Base-by-base conservation (phyloP, 2,329 filamentous ascomycete genomes). In the Apiospora phragmitis region DNA sequence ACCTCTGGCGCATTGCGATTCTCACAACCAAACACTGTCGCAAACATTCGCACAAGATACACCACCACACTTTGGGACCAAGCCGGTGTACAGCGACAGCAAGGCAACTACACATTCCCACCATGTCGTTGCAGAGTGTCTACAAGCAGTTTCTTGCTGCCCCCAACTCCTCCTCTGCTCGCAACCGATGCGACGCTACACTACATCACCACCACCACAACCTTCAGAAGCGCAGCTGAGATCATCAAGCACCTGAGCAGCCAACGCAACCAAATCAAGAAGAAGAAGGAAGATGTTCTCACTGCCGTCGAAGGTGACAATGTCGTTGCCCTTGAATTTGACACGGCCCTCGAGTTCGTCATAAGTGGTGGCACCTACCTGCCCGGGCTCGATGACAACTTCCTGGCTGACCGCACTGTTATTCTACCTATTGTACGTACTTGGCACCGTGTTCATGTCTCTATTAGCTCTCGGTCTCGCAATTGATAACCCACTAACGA, bases 371-470 rank as follows among this genome's bases (percentile, higher is more conserved):
- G 94, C 74, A 88, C 92, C 74, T 98, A 96, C 83, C 88, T 98
- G 70, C 95, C 95, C 6, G 91, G 91, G 66, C 86, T 99, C 67
- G 95, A 98, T 78, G 94, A 98, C 85, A 98, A 98, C 84, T 97
- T 98, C 81, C 84, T 99, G 71, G 86, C 93, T 70, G 94, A 97
- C 82, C 92, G 92, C 77, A 89, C 89, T 70, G 94, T 94, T 72
- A 90, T 89, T 68, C 87, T 98, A 74, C 90, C 93, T 67, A 90
- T 97, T 83, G 95, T 98, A 87, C 80, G 92, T 88, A 55, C 18
- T 21, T 42, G 67, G 18, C 26, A 11, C 14, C 26, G 67, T 45
- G 35, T 62, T 62, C 72, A 67, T 69, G 41, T 24, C 41, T 69
- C 24, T 32, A 29, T 32, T 29, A 6, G 24, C 1, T 11, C 7